Conservation (phyloP, 1,139 yeast species). For the Candida sp. region DNA sequence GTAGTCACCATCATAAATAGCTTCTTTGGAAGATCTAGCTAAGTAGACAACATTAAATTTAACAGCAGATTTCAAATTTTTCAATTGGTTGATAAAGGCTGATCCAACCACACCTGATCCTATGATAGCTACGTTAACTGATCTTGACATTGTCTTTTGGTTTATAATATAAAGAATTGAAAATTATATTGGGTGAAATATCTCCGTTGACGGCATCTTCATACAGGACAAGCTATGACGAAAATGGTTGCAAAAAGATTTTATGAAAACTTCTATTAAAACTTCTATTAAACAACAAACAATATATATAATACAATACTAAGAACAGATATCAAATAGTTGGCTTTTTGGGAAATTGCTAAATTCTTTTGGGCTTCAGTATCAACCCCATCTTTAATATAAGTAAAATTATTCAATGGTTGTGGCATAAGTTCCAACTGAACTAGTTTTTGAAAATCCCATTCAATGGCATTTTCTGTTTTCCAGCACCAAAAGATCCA, state of each 20-base stretch:
- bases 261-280: too few relatives aligned
- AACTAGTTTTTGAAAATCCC: constrained; percentile 58
- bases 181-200: not conserved
- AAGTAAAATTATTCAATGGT: constrained; percentile 48
- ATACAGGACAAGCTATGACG: not conserved
- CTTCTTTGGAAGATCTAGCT: constrained; percentile 67
- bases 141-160: constrained; percentile 42
- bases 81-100: constrained; percentile 64
- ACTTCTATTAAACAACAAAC: not conserved
- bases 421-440: constrained; percentile 54
- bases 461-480: constrained; percentile 58
- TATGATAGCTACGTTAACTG: constrained; percentile 77
- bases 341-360: too few relatives aligned
- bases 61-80: constrained; percentile 59
- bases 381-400: constrained; percentile 37
- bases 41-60: constrained; percentile 75
- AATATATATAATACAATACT: not conserved
- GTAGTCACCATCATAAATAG: constrained; percentile 67
- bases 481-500: constrained; percentile 74
- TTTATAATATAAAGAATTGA: too few relatives aligned
- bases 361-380: constrained; percentile 10
- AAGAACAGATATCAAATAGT: too few relatives aligned
- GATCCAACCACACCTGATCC: constrained; percentile 97
- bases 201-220: not conserved
- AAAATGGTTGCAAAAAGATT: not conserved